Base-by-base conservation (phyloP, 2,329 filamentous ascomycete genomes). In the Fusarium nelsonii region DNA sequence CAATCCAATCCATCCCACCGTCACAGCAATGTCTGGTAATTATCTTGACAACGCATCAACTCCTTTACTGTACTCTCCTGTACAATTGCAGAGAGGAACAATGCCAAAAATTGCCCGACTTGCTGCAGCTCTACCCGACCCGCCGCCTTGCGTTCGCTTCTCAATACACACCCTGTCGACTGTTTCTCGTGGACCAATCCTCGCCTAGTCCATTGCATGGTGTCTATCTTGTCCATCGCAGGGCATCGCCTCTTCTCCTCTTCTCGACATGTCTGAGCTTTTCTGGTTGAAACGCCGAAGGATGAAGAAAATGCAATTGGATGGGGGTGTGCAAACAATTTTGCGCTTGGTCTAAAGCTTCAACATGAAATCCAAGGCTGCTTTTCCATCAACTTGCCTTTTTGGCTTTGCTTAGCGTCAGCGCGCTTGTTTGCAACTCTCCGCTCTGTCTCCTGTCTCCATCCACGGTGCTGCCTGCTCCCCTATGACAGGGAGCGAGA, bases 11-110 rank as follows among this genome's bases (percentile, higher is more conserved):
- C 61, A 66, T 73, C 69, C 69, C 67, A 65, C 63, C 59, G 58
- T 77, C 74, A 75, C 73, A 40, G 48, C 65, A 74, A 78, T 60
- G 63, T 78, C 67, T 79, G 76, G 78, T 69, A 65, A 65, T 75
- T 69, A 73, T 76, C 74, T 79, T 85, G 84, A 84, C 83, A 85
- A 84, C 83, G 80, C 82, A 85, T 84, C 82, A 82, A 76, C 79
- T 75, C 76, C 74, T 76, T 30, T 70, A 65, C 65, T 65, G 61
- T 65, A 39, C 53, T 65, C 54, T 65, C 36, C 46, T 65, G 54
- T 65, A 64, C 55, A 65, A 43, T 65, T 65, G 33, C 61, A 65
- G 54, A 46, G 46, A 34, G 20, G 53, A 52, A 39, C 23, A 65
- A 46, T 53, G 63, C 43, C 58, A 61, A 36, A 70, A 70, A 71